phyloP scores from a whole-genome alignment of 2,329 filamentous ascomycete genomes.

The Aspergillus candidus region DNA sequence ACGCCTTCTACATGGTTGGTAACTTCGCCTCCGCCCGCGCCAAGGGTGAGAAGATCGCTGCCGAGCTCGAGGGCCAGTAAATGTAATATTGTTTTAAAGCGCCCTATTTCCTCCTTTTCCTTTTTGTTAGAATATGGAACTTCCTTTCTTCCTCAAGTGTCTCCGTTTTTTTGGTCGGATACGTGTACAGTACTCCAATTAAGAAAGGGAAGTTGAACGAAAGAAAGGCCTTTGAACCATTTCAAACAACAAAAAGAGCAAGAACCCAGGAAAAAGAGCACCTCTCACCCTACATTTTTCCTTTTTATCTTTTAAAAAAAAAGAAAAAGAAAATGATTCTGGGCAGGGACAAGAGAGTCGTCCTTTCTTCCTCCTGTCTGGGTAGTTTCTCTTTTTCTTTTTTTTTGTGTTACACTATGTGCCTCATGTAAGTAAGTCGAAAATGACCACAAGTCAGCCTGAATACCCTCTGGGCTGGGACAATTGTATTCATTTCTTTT shows the following conservation, averaged over 20 bases:
- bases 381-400: no score
- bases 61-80: constrained; percentile 68
- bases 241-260: constrained; percentile 9
- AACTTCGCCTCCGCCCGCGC: constrained; percentile 84
- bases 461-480: constrained; percentile 26
- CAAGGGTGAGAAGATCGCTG: constrained; percentile 99
- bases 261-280: constrained; percentile 11
- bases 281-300: constrained; percentile 12
- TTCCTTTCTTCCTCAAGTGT: constrained; percentile 26
- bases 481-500: constrained; percentile 28
- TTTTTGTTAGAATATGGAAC: constrained; percentile 24
- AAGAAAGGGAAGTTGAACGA: constrained; percentile 27
- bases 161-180: constrained; percentile 30
- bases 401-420: constrained; percentile 34
- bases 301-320: no score
- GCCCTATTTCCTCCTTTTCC: constrained; percentile 23
- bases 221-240: constrained; percentile 15
- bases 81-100: constrained; percentile 40
- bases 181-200: constrained; percentile 38
- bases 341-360: no score
- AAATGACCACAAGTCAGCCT: constrained; percentile 34
- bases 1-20: constrained; percentile 95
- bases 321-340: no score
- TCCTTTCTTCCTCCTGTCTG: no score
- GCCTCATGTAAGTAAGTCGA: constrained; percentile 36